These are phyloP conservation scores for Pichia kluyveri DNA, from an alignment of 805 yeast species.

Conservation along the genomic window DNA sequence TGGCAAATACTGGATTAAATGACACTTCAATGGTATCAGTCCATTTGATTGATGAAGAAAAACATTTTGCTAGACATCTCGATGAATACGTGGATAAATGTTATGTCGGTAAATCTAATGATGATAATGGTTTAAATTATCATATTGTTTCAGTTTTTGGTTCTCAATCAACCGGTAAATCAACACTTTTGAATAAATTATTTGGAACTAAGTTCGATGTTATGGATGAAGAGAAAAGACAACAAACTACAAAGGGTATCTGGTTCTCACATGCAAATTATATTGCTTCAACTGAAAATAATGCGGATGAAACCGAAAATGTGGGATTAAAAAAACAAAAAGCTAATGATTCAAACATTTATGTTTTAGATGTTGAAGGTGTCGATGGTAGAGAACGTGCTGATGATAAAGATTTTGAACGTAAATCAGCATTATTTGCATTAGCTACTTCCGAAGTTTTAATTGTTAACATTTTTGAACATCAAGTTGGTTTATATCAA, in stretches of 20 bases:
- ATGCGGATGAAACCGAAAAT: not conserved
- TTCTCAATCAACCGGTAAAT: conserved; percentile 93
- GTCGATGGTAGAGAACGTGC: conserved; percentile 98
- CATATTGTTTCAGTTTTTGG: conserved; percentile 95
- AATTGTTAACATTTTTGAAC: conserved; percentile 93
- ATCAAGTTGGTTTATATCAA: conserved; percentile 92
- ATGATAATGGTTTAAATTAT: conserved; percentile 57
- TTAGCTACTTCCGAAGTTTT: conserved; percentile 83
- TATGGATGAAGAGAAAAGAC: conserved; percentile 80
- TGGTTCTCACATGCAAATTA: conserved; percentile 58
- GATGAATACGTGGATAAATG: conserved; percentile 23
- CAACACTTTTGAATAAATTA: conserved; percentile 77
- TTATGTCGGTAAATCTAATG: conserved; percentile 13
- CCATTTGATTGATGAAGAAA: conserved; percentile 57
- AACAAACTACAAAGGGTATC: conserved; percentile 85
- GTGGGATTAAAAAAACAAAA: conserved; percentile 4
- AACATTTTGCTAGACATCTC: conserved; percentile 36
- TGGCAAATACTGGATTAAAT: not conserved
- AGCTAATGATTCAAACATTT: conserved; percentile 30
- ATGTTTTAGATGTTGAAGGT: conserved; percentile 97
- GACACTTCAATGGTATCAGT: conserved; percentile 27
- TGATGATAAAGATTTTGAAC: conserved; percentile 96
- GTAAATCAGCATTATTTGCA: conserved; percentile 94
- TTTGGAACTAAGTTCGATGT: conserved; percentile 87
- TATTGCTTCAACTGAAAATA: conserved; percentile 20